Conservation (phyloP, 1,139 yeast species). For the Lodderomyces metapsilosis region DNA sequence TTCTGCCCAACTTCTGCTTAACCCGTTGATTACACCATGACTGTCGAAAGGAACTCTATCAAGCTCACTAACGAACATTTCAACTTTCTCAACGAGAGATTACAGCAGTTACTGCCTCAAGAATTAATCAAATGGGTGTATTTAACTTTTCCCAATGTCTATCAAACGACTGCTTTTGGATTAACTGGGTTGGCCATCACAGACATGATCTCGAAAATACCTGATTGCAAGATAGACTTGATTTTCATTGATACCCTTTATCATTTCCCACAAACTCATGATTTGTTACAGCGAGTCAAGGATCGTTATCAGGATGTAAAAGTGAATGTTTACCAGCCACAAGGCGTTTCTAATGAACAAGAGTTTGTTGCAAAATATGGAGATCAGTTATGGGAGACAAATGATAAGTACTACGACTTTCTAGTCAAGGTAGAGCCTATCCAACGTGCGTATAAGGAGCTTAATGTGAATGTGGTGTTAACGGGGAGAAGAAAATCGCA, state of each 20-base stretch:
- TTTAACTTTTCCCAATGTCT: constrained; percentile 74
- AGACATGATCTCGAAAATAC: constrained; percentile 72
- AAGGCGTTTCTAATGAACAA: constrained; percentile 50
- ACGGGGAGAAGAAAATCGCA: constrained; percentile 92
- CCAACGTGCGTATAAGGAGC: constrained; percentile 74
- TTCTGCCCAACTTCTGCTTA: too few species aligned
- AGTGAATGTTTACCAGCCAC: constrained; percentile 62
- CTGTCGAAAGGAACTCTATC: constrained; percentile 10
- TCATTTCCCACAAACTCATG: constrained; percentile 89
- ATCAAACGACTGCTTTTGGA: constrained; percentile 94
- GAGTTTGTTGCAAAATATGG: constrained; percentile 74
- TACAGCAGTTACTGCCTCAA: constrained; percentile 58
- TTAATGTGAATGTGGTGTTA: constrained; percentile 75
- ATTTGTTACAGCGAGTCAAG: constrained; percentile 62
- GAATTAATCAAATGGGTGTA: constrained; percentile 83
- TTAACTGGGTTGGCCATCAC: constrained; percentile 86
- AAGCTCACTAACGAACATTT: constrained; percentile 44
- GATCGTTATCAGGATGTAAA: constrained; percentile 53
- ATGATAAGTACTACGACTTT: constrained; percentile 80
- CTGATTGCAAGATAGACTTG: constrained; percentile 50
- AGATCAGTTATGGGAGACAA: constrained; percentile 75
- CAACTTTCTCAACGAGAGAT: constrained; percentile 60
- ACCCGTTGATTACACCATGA: neutral
- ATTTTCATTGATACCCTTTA: constrained; percentile 88
- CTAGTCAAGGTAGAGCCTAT: constrained; percentile 92